Evolutionary conservation across 2,329 filamentous ascomycete species (phyloP), one percentile per base, ranked within the genome.

Genomic region (Ophiostoma tasmaniense): DNA sequence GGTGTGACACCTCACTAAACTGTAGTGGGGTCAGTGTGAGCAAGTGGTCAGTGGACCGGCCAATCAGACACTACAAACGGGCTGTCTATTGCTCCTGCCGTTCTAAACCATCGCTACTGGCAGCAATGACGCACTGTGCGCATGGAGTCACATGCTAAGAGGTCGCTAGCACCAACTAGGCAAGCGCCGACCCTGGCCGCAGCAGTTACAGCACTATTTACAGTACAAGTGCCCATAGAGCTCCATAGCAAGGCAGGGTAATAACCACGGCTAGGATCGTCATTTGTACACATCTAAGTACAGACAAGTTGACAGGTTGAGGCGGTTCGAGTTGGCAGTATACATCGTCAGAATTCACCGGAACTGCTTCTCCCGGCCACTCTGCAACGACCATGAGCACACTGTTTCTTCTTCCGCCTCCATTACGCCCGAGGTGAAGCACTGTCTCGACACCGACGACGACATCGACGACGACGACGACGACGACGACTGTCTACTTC

Each of bases 71-170:
- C 50, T 55, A 28, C n/a, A n/a, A n/a, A n/a, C n/a, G n/a, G n/a
- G 50, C 42, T 5, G 42, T 2, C 42, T 8, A 55, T 55, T 10
- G 50, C 50, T 22, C 50, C n/a, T 25, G n/a, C n/a, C n/a, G 50
- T 25, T 50, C 50, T 25, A 25, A 55, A 11, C 11, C 22, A 13
- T n/a, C 13, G 50, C 42, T 5, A 7, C 17, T 14, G 14, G 39
- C 6, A 61, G 13, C 55, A 61, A 61, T 61, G 55, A 61, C 55
- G 55, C 55, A 61, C 52, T 59, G 52, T 59, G 52, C 52, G 22
- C 22, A 13, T 59, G 52, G 52, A 59, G 52, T 59, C 52, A 59
- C 52, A 59, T 59, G 52, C 52, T 55, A 61, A 61, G 55, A 61
- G 55, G 25, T 7, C 11, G 25, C 52, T 59, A 59, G 52, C 22